These are phyloP conservation scores for Cladosporium sp. DNA, from an alignment of 2,329 filamentous ascomycete genomes.

Conservation along the genomic window DNA sequence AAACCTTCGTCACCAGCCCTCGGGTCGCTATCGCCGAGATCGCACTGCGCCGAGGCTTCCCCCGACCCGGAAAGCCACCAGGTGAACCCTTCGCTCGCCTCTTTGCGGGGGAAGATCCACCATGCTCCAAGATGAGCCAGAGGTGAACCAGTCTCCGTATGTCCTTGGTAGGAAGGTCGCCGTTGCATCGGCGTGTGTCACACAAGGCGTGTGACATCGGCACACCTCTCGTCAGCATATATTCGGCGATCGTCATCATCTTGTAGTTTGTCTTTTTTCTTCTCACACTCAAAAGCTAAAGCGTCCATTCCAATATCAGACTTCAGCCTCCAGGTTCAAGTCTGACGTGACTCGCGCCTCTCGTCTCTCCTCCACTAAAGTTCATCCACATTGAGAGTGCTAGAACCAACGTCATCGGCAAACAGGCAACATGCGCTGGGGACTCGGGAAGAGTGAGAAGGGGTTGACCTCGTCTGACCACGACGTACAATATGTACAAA, in stretches of 20 bases:
- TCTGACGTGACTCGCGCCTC: slow-evolving; percentile 1
- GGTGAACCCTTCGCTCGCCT: not conserved
- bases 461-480: slow-evolving; percentile 10
- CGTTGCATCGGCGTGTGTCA: slow-evolving; percentile 18
- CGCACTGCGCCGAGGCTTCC: slow-evolving; percentile 11
- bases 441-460: slow-evolving; percentile 15
- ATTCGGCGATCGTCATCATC: not conserved
- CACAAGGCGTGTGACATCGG: slow-evolving; percentile 9
- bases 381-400: not conserved
- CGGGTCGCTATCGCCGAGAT: slow-evolving; percentile 13
- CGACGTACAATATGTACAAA: slow-evolving; percentile 16
- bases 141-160: not conserved
- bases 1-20: not conserved
- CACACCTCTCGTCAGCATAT: slow-evolving; percentile 14
- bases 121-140: not conserved
- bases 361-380: not conserved
- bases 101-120: slow-evolving; percentile 16
- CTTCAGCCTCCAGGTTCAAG: not conserved
- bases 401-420: not conserved
- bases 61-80: not conserved
- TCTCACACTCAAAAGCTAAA: not conserved
- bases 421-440: slow-evolving; percentile 9
- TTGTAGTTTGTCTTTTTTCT: not conserved
- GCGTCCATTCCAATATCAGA: not conserved
- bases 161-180: slow-evolving; percentile 8